These are phyloP conservation scores for Fomitopsis schrenkii DNA, from an alignment of 1,284 basidiomycete species.

Conservation along the genomic window DNA sequence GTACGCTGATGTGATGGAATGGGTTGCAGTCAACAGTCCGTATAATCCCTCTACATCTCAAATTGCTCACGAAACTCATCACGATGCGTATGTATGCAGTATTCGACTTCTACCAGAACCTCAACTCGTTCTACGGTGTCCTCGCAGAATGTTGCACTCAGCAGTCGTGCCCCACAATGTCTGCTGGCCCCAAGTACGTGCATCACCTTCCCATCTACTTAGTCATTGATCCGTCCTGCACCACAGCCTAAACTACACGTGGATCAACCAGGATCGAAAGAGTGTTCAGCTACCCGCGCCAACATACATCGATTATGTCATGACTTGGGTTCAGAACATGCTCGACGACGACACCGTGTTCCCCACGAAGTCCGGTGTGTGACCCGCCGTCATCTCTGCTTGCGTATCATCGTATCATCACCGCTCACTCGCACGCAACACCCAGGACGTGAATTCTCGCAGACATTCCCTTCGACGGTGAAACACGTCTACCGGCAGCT, in stretches of 20 bases:
- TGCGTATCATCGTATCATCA: neutral
- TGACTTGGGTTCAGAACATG: constrained; percentile 97
- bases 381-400: neutral
- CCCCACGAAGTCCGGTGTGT: constrained; percentile 89
- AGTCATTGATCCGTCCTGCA: neutral
- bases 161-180: constrained; percentile 90
- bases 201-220: neutral
- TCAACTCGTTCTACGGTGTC: constrained; percentile 97
- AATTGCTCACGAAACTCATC: neutral
- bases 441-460: constrained; percentile 86
- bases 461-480: constrained; percentile 86
- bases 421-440: neutral
- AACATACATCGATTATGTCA: constrained; percentile 98
- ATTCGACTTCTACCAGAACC: constrained; percentile 94
- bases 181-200: constrained; percentile 82
- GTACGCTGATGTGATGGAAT: constrained; percentile 97
- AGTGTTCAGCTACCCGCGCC: constrained; percentile 92
- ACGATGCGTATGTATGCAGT: constrained; percentile 42
- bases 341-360: constrained; percentile 92
- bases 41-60: constrained; percentile 13
- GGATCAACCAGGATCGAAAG: constrained; percentile 95
- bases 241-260: constrained; percentile 91
- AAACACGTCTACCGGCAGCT: constrained; percentile 98
- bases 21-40: constrained; percentile 96
- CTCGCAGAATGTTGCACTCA: constrained; percentile 94